Evolutionary conservation across 2,329 filamentous ascomycete genomes (phyloP).

Genomic region (Exophiala sp.): DNA sequence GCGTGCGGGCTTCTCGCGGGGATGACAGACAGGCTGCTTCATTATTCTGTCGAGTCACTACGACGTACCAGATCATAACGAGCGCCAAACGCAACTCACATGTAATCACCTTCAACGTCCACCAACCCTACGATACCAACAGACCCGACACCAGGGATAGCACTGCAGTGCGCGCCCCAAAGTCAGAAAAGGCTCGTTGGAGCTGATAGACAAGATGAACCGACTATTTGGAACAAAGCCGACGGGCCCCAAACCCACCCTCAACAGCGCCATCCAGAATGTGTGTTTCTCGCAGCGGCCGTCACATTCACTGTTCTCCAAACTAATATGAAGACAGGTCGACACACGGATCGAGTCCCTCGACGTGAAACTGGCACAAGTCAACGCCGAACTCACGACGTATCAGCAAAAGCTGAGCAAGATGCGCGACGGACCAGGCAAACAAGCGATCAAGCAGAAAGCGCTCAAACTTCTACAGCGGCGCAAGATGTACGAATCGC

Average conservation of each 20-base stretch:
- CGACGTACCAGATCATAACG: too few relatives aligned
- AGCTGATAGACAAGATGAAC: slow-evolving; percentile 39
- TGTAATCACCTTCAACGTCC: too few relatives aligned
- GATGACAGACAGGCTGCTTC: background rate
- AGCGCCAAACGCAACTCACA: too few relatives aligned
- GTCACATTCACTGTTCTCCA: too few relatives aligned
- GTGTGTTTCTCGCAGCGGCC: too few relatives aligned
- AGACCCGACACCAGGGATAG: too few relatives aligned
- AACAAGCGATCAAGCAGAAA: slow-evolving; percentile 86
- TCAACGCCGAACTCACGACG: slow-evolving; percentile 81
- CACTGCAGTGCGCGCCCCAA: too few relatives aligned
- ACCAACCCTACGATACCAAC: too few relatives aligned
- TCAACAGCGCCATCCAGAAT: slow-evolving; percentile 74
- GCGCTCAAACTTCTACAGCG: slow-evolving; percentile 90
- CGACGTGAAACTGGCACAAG: slow-evolving; percentile 88
- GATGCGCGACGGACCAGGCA: slow-evolving; percentile 94
- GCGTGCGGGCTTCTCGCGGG: background rate
- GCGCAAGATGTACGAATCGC: slow-evolving; percentile 86
- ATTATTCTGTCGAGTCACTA: background rate
- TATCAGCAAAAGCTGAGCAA: slow-evolving; percentile 84
- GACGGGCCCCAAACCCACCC: slow-evolving; percentile 81
- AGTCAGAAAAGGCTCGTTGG: background rate
- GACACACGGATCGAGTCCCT: slow-evolving; percentile 77
- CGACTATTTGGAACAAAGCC: slow-evolving; percentile 87
- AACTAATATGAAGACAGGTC: slow-evolving; percentile 45